Evolutionary conservation across 352 stramenopile genomes (phyloP).

Genomic region (Phytophthora hibernalis): DNA sequence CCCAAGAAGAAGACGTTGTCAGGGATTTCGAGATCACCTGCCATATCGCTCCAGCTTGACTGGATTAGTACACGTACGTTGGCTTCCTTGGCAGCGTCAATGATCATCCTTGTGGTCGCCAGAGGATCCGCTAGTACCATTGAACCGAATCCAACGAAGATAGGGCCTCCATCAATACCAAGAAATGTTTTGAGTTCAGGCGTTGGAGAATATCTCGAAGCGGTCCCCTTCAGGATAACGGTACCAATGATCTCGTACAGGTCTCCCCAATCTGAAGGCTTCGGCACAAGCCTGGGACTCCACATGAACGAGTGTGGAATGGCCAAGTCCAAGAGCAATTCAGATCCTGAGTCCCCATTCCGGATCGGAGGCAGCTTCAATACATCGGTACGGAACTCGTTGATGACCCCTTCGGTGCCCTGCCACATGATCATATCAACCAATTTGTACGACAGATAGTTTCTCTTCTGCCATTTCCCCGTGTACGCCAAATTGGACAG

Average conservation of each 20-base stretch:
- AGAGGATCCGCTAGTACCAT: conserved; percentile 90
- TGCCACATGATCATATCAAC: conserved; percentile 67
- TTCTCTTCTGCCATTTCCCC: conserved; percentile 48
- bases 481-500: conserved; percentile 84
- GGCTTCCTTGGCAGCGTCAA: conserved; percentile 63
- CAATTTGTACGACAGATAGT: conserved; percentile 63
- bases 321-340: conserved; percentile 50
- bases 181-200: conserved; percentile 42
- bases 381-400: conserved; percentile 61
- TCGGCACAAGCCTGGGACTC: conserved; percentile 59
- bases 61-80: conserved; percentile 89
- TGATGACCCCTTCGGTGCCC: conserved; percentile 52
- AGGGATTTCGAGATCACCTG: conserved; percentile 46
- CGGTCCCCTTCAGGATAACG: conserved; percentile 44
- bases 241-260: conserved; percentile 60
- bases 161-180: conserved; percentile 56
- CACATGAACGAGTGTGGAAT: conserved; percentile 79
- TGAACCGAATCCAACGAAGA: conserved; percentile 94
- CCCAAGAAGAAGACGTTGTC: conserved; percentile 70
- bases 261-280: conserved; percentile 64
- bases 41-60: conserved; percentile 86
- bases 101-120: conserved; percentile 81
- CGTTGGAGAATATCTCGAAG: conserved; percentile 34
- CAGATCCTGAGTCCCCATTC: conserved; percentile 40
- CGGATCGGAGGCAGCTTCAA: conserved; percentile 58